Evolutionary conservation across 1,139 yeast species (phyloP), one percentile per base, ranked within the genome.

Genomic region (Protomyces arabidopsidicola): DNA sequence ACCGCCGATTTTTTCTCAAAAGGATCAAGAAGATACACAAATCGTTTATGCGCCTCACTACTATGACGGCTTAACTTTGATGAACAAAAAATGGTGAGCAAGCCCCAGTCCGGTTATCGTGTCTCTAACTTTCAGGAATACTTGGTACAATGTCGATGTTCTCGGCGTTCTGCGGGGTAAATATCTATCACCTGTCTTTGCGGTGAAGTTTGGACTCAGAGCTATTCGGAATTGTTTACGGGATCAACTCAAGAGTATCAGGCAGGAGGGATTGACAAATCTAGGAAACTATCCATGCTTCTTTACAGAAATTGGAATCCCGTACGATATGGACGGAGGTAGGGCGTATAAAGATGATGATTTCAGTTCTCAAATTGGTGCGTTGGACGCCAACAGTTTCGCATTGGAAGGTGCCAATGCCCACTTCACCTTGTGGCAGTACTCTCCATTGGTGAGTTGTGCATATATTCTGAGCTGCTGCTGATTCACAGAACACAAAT

Each of bases 281-380:
- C 67, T 77, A 6, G 78, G 78, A 35, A 62, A 67, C 4, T 65
- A 75, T 10, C 78, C 80, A 0, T 82, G 87, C 6, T 76, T 91
- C 51, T 84, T 93, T 79, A 85, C 96, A 0, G 98, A 91, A 74
- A 90, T 93, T n/a, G 98, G 98, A 2, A 88, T 91, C 86, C 98
- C 98, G 1, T 90, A 86, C 74, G 97, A 93, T 74, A 88, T 91
- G 96, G 93, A 91, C 72, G 80, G 82, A 66, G 88, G 87, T 70
- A 77, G 76, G 55, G 88, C 97, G 0, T 90, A 82, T 71, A 72
- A 73, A 0, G 80, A 79, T 63, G 90, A 91, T 1, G 82, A 84
- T 67, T 90, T 84, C 72, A 75, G 79, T 12, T 81, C 89, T 0
- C 98, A 91, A 71, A 86, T 88, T 2, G 78, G 82, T 5, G 97